phyloP scores from a whole-genome alignment of 2,329 filamentous ascomycete genomes.

The Metarhizium rileyi region DNA sequence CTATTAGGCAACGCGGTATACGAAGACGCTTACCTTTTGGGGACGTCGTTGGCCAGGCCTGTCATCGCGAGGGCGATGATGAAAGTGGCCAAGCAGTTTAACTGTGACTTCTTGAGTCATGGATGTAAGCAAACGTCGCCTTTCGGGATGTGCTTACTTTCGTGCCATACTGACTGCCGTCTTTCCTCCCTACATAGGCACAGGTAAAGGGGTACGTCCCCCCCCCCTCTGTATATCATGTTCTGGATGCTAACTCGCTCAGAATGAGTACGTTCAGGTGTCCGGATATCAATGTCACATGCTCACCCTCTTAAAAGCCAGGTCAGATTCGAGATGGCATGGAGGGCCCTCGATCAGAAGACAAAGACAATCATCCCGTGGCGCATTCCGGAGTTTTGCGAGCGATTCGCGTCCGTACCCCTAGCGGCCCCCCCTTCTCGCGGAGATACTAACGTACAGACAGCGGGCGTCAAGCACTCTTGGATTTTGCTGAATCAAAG shows the following conservation, averaged over 20 bases:
- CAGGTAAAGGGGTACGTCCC: not conserved
- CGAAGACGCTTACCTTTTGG: slow-evolving; percentile 39
- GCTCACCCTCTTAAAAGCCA: not conserved
- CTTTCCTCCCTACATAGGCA: not conserved
- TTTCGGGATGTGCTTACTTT: not conserved
- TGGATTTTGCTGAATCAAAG: slow-evolving; percentile 3
- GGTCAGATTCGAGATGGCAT: not conserved
- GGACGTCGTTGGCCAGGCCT: slow-evolving; percentile 50
- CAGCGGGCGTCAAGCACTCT: slow-evolving; percentile 2
- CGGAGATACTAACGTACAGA: not conserved
- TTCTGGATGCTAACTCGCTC: not conserved
- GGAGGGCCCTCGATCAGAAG: not conserved
- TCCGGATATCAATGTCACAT: not conserved
- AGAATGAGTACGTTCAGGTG: slow-evolving; percentile 1
- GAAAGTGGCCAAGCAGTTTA: slow-evolving; percentile 24
- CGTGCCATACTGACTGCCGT: not conserved
- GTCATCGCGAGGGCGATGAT: slow-evolving; percentile 57
- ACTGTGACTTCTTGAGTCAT: slow-evolving; percentile 30
- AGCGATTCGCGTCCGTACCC: not conserved
- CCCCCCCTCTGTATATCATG: not conserved
- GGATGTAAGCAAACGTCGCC: slow-evolving; percentile 28
- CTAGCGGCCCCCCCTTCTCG: not conserved
- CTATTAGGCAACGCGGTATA: slow-evolving; percentile 40
- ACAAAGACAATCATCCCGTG: not conserved
- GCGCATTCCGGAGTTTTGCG: not conserved